A percentile compares a stretch with the other conserved stretches of the same genome.
Evolutionary conservation across 2,329 filamentous ascomycete genomes (phyloP).

Genomic region (Grosmannia penicillata): DNA sequence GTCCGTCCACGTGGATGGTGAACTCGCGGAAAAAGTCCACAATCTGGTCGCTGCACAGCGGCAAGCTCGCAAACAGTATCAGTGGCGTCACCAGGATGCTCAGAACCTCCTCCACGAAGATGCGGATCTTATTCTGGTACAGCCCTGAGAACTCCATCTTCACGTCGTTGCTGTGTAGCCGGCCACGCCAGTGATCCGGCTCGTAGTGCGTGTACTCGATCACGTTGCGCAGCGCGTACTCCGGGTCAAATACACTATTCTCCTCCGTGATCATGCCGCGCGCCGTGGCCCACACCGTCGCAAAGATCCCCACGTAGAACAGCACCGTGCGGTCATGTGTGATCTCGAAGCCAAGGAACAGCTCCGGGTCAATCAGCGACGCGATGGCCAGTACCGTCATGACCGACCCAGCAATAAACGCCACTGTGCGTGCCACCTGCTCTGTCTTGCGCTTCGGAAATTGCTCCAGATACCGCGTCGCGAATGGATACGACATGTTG

Average conservation of each 20-base stretch:
- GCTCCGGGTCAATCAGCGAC: conserved; percentile 77
- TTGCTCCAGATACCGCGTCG: conserved; percentile 82
- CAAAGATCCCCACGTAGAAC: conserved; percentile 78
- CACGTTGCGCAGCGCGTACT: conserved; percentile 75
- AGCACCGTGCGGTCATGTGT: conserved; percentile 77
- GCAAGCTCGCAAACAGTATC: conserved; percentile 73
- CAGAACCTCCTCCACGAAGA: conserved; percentile 83
- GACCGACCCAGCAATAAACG: conserved; percentile 76
- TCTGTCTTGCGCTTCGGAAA: conserved; percentile 93
- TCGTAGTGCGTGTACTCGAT: conserved; percentile 88
- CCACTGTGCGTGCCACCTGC: conserved; percentile 68
- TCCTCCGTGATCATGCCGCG: conserved; percentile 79
- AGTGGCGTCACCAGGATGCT: conserved; percentile 88
- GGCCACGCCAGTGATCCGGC: conserved; percentile 74
- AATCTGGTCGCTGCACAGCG: conserved; percentile 78
- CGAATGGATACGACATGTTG: conserved; percentile 91
- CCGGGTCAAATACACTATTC: conserved; percentile 78
- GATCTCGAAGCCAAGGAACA: conserved; percentile 85
- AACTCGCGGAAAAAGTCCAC: conserved; percentile 98
- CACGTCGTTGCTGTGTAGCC: conserved; percentile 88
- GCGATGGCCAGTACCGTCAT: conserved; percentile 73
- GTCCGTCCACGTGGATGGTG: conserved; percentile 87
- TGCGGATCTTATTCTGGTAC: conserved; percentile 83
- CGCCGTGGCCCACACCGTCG: conserved; percentile 68
- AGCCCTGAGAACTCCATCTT: conserved; percentile 79